Percentiles rank a stretch among this genome's conserved stretches.
Evolutionary conservation across 169 alveolate genomes (phyloP).

Genomic region (Besnoitia besnoiti): DNA sequence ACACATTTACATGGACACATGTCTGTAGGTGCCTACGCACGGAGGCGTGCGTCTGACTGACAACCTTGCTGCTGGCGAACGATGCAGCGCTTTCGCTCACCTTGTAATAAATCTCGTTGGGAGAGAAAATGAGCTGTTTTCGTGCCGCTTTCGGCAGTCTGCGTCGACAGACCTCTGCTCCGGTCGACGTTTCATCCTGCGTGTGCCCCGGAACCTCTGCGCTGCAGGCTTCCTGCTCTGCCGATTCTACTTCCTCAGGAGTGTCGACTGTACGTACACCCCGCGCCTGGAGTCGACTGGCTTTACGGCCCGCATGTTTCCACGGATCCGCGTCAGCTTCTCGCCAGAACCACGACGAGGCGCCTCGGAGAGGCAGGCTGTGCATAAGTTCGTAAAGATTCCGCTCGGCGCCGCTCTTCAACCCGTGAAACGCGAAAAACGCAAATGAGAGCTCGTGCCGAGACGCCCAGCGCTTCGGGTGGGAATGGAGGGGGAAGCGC

Average conservation of each 20-base stretch:
- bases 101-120: neutral
- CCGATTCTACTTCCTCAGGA: neutral
- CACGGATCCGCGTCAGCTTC: neutral
- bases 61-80: too few relatives aligned
- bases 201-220: neutral
- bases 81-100: too few relatives aligned
- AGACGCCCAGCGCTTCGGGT: neutral
- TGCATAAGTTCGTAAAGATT: slow-evolving; percentile 11
- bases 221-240: neutral
- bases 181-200: neutral
- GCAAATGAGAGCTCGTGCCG: neutral
- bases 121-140: neutral
- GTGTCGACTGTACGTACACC: neutral
- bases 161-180: neutral
- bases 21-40: neutral
- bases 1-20: neutral
- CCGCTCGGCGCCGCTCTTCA: neutral
- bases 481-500: neutral
- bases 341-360: neutral
- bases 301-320: neutral
- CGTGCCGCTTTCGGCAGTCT: neutral
- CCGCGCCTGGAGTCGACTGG: neutral
- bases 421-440: neutral
- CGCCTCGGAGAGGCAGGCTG: slow-evolving; percentile 19
- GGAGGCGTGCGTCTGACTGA: too few relatives aligned